phyloP scores from a whole-genome alignment of 176 grass and related monocot species.

The Rhynchospora pubera region DNA sequence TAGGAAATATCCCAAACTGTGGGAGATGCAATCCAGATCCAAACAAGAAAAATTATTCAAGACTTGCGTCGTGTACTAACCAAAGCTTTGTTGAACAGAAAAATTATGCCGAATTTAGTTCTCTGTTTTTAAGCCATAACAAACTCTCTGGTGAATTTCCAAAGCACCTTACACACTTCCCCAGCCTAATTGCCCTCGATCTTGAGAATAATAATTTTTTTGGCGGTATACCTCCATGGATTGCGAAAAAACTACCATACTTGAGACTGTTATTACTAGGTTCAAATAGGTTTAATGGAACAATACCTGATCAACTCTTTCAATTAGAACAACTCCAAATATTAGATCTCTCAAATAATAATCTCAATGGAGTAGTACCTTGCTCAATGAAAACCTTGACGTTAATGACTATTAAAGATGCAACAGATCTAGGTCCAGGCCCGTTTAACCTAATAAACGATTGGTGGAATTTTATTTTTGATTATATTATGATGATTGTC shows the following conservation, averaged over 20 bases:
- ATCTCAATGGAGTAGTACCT: neutral
- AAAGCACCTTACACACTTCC: neutral
- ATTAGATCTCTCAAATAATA: neutral
- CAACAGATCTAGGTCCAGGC: neutral
- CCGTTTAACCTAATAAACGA: too few relatives aligned
- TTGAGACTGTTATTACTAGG: neutral
- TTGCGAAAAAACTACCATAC: neutral
- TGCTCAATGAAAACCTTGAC: neutral
- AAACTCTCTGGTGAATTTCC: constrained; percentile 25
- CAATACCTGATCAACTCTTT: neutral
- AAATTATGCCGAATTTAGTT: too few relatives aligned
- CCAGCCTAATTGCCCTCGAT: constrained; percentile 9
- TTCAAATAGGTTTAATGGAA: constrained; percentile 23
- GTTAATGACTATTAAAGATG: neutral
- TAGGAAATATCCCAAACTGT: too few relatives aligned
- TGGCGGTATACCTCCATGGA: constrained; percentile 13
- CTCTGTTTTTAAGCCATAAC: too few relatives aligned
- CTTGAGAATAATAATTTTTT: constrained; percentile 20
- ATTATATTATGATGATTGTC: too few relatives aligned
- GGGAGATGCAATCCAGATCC: too few relatives aligned
- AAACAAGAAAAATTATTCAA: too few relatives aligned
- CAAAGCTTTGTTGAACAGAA: too few relatives aligned
- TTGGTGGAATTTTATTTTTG: too few relatives aligned
- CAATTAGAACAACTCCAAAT: neutral
- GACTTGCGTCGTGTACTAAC: too few relatives aligned